A percentile compares a stretch with the other conserved stretches of the same genome.
Conservation (phyloP, 2,329 filamentous ascomycete species). For the Thyridium curvatum region DNA sequence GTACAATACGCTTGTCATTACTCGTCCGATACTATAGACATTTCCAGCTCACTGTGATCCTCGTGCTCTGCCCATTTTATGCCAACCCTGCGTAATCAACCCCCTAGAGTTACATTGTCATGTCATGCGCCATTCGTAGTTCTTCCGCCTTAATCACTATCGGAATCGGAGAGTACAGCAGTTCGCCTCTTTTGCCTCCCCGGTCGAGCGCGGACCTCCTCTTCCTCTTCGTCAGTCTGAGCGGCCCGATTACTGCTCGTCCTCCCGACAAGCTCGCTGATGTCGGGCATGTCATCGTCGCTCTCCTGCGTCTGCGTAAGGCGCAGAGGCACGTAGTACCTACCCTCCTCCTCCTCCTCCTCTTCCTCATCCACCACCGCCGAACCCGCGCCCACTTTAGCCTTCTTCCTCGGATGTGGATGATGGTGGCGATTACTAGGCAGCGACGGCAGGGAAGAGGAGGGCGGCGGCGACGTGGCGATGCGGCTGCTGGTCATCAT, state of each 20-base stretch:
- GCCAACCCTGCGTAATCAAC: not conserved
- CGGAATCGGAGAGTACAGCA: constrained; percentile 5
- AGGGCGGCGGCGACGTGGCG: constrained; percentile 8
- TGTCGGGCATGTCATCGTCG: constrained; percentile 3
- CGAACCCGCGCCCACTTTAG: no score
- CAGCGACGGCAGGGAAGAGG: constrained; percentile 3
- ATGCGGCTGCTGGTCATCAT: not conserved
- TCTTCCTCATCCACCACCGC: not conserved
- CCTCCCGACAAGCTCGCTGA: not conserved
- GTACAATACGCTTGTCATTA: no score
- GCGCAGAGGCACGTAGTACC: constrained; percentile 6
- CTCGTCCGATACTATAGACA: no score
- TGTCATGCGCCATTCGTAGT: no score
- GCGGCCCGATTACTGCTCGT: not conserved
- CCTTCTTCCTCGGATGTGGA: no score
- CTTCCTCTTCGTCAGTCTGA: constrained; percentile 3
- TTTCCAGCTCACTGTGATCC: no score
- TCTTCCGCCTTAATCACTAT: constrained; percentile 5
- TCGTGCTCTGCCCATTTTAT: not conserved
- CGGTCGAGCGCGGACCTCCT: constrained; percentile 1
- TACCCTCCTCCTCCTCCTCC: not conserved
- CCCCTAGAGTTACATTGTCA: no score
- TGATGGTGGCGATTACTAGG: no score
- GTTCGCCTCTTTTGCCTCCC: constrained; percentile 3
- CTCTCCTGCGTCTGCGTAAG: constrained; percentile 8